Evolutionary conservation across 768 basidiomycete species (phyloP), one percentile per base, ranked within the genome.

Genomic region (Mycena capillaripes): DNA sequence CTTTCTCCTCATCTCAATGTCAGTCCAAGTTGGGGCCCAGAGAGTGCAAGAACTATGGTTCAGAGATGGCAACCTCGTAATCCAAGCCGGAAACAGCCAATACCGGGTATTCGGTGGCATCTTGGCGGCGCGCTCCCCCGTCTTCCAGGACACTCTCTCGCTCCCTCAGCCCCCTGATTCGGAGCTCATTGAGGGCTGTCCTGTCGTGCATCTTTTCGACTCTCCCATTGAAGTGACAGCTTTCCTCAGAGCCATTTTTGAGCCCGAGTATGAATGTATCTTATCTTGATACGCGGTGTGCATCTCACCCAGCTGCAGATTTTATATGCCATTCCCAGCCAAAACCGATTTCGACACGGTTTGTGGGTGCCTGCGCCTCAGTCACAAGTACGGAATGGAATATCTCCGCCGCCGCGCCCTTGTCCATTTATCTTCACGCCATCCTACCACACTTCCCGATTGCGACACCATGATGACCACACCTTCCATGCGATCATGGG

Each of bases 81-180:
- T 73, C n/a, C 66, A 69, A 25, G 72, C 72, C 12, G 67, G 72
- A 7, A 69, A 48, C 27, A 44, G 29, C 19, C 61, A 52, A 23
- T 73, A 61, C 36, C 59, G 66, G 38, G 70, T 72, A 2, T 62
- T 61, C 23, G 59, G 70, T 46, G 52, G 75, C 23, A 53, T 75
- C 14, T 66, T 77, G 17, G 46, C 66, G 0, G 60, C 32, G 3
- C 66, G 74, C 17, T 78, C 76, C 19, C 23, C 64, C 9, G 67
- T 79, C 32, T 78, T 79, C 29, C 59, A 29, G 4, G 77, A 77
- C 60, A 74, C 78, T 73, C 74, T 78, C 25, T 40, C 68, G 4
- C 42, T 78, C 11, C 74, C 72, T 1, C 74, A 76, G 36, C 57
- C 66, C 30, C 17, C 32, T 4, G 66, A 70, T 34, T 48, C 71